Evolutionary conservation across 1,284 basidiomycete species (phyloP).

Genomic region (Golubevia sp.): DNA sequence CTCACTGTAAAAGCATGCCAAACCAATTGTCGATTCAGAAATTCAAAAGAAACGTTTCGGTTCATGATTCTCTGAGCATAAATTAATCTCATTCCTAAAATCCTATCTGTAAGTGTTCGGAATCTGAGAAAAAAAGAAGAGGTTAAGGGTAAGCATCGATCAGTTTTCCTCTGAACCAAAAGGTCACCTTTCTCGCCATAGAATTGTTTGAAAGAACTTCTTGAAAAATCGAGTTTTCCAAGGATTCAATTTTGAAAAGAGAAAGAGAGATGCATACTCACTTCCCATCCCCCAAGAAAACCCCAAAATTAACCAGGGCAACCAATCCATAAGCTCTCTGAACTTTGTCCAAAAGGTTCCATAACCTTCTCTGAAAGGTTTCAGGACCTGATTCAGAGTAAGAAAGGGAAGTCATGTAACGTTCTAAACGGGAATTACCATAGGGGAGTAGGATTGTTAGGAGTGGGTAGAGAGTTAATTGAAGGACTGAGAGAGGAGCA

Average conservation of each 20-base stretch:
- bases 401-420: conserved; percentile 76
- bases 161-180: too few relatives aligned
- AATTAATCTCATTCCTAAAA: conserved; percentile 78
- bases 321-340: conserved; percentile 71
- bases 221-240: not conserved
- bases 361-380: conserved; percentile 68
- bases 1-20: conserved; percentile 96
- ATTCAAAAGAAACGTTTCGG: conserved; percentile 93
- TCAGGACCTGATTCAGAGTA: conserved; percentile 74
- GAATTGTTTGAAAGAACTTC: too few relatives aligned
- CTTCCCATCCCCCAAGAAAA: conserved; percentile 86
- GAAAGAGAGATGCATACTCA: conserved; percentile 62
- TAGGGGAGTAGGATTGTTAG: conserved; percentile 81
- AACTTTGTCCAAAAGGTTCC: conserved; percentile 72
- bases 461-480: conserved; percentile 68
- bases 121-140: conserved; percentile 67
- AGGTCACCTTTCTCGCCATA: too few relatives aligned
- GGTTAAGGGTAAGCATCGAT: not conserved
- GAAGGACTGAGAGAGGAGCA: conserved; percentile 33
- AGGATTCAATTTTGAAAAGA: not conserved
- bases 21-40: conserved; percentile 98
- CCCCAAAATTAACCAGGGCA: conserved; percentile 76
- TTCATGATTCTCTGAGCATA: conserved; percentile 75
- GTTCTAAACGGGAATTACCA: conserved; percentile 73
- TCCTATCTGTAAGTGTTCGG: conserved; percentile 79